Conservation (phyloP, 2,329 filamentous ascomycete genomes). For the Fusarium abutilonis region DNA sequence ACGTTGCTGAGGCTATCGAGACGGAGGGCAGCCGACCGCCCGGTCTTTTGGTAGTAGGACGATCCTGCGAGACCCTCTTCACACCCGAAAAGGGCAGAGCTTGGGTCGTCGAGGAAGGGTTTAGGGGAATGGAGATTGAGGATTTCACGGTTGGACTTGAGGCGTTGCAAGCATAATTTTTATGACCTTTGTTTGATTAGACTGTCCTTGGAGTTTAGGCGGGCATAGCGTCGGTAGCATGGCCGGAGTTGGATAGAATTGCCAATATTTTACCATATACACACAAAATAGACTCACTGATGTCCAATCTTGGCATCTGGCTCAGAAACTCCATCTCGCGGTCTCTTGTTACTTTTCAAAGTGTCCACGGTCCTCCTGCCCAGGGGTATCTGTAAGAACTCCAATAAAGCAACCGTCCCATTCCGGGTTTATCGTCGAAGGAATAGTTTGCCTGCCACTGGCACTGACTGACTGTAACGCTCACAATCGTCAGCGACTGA, state of each 20-base stretch:
- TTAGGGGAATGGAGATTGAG: slow-evolving; percentile 72
- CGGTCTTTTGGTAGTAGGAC: slow-evolving; percentile 85
- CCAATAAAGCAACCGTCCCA: slow-evolving; percentile 2
- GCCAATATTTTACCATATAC: slow-evolving; percentile 1
- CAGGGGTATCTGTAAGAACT: background rate
- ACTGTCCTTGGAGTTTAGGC: slow-evolving; percentile 20
- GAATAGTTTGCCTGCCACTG: too few species aligned
- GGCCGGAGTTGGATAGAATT: slow-evolving; percentile 31
- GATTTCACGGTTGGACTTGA: slow-evolving; percentile 41
- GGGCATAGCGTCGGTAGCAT: slow-evolving; percentile 31
- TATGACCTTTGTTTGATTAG: background rate
- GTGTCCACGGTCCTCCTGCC: background rate
- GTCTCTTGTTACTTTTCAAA: background rate
- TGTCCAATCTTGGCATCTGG: background rate
- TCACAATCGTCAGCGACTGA: too few species aligned
- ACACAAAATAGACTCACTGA: background rate
- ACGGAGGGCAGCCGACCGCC: slow-evolving; percentile 89
- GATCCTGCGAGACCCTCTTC: slow-evolving; percentile 82
- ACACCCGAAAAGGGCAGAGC: slow-evolving; percentile 65
- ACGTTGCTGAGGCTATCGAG: slow-evolving; percentile 85
- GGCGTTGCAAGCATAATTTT: slow-evolving; percentile 34
- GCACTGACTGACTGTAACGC: too few species aligned
- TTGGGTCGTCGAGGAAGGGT: slow-evolving; percentile 91
- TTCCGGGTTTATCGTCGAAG: background rate
- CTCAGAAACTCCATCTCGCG: background rate